Base-by-base conservation (phyloP, 1,139 yeast genomes). In the Diutina ranongensis region DNA sequence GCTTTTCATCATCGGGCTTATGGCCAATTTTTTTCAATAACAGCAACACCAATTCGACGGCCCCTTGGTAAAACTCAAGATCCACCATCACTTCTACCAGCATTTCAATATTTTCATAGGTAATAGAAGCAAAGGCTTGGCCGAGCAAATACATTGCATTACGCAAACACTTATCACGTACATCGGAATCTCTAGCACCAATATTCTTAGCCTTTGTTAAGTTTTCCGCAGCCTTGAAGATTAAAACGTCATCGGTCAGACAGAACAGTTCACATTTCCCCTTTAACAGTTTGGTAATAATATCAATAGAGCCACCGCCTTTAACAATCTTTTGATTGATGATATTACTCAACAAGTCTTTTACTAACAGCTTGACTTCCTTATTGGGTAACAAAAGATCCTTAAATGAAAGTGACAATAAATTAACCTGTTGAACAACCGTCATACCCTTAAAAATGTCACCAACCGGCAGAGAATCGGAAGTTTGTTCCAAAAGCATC, bases 261-360 rank as follows among this genome's bases (percentile, higher is more conserved):
- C 97, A 94, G 62, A 88, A 94, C 2, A 95, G 82, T 1, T 95
- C 95, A 67, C 98, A 94, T 52, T 94, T 80, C 46, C 86, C 94
- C 61, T 92, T 96, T 46, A 94, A 68, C 1, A 94, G 81, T 31
- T 82, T 78, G 1, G 97, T 94, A 48, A 92, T 87, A 46, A 83
- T 72, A 58, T 92, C 98, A 46, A 94, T 92, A 0, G 95, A 83
- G 2, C 88, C 94, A n/a, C 98, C 98, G 9, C 33, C 42, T 54
- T 85, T 80, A 42, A 86, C 72, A 50, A 94, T 88, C 52, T 83
- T 86, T 57, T 85, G 82, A 61, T 89, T 89, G 48, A 94, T 88
- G 36, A 94, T 79, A 2, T 95, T 83, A 0, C 95, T 83, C 45
- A 92, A 75, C 41, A 94, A 76, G 56, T 89, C 97, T 58, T 87